Conservation (phyloP, 345 rosid species). For the Salix viminalis region DNA sequence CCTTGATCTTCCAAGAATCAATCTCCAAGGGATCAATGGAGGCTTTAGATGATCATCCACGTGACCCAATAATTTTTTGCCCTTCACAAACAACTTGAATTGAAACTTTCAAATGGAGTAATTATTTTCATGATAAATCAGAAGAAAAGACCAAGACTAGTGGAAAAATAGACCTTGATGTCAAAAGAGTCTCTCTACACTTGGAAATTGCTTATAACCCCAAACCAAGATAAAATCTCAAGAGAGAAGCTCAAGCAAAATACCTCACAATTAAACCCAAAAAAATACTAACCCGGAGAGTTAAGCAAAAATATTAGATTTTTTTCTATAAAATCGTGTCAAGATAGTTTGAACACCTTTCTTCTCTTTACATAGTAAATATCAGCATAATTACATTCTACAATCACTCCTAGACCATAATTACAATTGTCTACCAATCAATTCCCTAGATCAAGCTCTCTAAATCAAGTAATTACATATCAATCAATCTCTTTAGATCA, state of each 20-base stretch:
- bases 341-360: background rate
- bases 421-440: background rate
- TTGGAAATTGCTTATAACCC: background rate
- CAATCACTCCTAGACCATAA: background rate
- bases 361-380: too few relatives aligned
- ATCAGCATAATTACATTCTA: too few relatives aligned
- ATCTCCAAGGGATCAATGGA: background rate
- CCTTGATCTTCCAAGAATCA: background rate
- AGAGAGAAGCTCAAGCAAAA: background rate
- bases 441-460: background rate
- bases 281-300: too few relatives aligned
- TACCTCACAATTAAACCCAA: background rate
- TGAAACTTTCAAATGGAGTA: too few relatives aligned
- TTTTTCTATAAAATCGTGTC: background rate
- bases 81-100: background rate
- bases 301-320: background rate
- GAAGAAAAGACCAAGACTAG: background rate
- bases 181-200: background rate
- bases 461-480: background rate
- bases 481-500: background rate
- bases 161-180: background rate
- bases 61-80: background rate
- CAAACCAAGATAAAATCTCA: too few relatives aligned
- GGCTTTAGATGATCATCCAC: background rate
- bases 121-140: background rate